Percentiles rank a stretch among this genome's conserved stretches.
These are phyloP conservation scores for Waltergamsia citrina DNA, from an alignment of 2,329 filamentous ascomycete genomes.

Conservation along the genomic window DNA sequence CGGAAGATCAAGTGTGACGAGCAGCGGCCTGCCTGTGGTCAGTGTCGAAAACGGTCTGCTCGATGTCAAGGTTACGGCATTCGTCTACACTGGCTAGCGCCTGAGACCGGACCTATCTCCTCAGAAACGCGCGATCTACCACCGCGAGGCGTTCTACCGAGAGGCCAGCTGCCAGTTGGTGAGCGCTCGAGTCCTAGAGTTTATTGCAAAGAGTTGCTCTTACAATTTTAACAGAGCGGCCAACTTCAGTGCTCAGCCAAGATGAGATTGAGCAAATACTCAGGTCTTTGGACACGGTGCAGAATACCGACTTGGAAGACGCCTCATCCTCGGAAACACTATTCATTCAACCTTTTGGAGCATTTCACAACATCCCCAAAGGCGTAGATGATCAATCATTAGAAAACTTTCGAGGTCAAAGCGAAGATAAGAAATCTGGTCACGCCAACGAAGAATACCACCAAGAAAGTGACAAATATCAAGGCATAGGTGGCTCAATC, in stretches of 20 bases:
- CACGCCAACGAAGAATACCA: too few species aligned
- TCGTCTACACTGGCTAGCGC: conserved; percentile 17
- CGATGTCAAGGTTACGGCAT: conserved; percentile 19
- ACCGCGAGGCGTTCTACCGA: too few species aligned
- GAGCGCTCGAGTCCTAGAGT: too few species aligned
- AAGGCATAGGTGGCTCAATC: too few species aligned
- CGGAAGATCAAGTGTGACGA: conserved; percentile 28
- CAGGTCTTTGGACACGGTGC: not conserved
- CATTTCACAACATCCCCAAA: not conserved
- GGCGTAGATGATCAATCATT: too few species aligned
- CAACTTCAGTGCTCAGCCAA: not conserved
- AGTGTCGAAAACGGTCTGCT: conserved; percentile 18
- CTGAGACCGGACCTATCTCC: conserved; percentile 3
- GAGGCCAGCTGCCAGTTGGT: too few species aligned
- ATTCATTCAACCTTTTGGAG: conserved; percentile 2
- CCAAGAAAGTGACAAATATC: too few species aligned
- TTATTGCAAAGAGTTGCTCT: not conserved
- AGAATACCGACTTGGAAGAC: not conserved
- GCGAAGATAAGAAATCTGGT: too few species aligned
- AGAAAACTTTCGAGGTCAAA: too few species aligned
- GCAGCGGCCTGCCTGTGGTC: conserved; percentile 18
- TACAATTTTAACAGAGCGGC: not conserved
- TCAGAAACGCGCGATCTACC: too few species aligned
- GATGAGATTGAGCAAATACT: not conserved
- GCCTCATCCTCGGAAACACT: not conserved